These are phyloP conservation scores for Plasmopara muralis DNA, from an alignment of 352 stramenopile species.

Conservation along the genomic window DNA sequence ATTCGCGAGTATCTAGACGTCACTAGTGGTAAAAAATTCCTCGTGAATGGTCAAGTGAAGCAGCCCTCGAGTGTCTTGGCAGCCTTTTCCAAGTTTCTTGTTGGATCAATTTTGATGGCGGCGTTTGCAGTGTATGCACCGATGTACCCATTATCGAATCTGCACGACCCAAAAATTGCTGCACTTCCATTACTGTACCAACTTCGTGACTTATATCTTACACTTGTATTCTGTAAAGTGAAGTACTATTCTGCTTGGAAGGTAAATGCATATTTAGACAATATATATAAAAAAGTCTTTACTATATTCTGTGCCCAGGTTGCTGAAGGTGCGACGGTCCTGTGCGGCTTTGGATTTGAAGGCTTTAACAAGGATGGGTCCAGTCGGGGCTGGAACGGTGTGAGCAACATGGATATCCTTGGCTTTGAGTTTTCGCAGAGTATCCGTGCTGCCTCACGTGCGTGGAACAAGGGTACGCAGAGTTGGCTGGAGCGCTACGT, in stretches of 20 bases:
- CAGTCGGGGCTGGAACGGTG: slow-evolving; percentile 86
- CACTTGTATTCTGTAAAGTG: slow-evolving; percentile 84
- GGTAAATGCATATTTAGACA: no score
- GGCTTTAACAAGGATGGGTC: slow-evolving; percentile 86
- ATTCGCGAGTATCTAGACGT: slow-evolving; percentile 89
- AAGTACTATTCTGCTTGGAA: slow-evolving; percentile 98
- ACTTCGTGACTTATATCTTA: slow-evolving; percentile 82
- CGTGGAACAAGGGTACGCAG: slow-evolving; percentile 97
- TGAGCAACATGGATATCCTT: slow-evolving; percentile 95
- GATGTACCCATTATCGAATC: slow-evolving; percentile 44
- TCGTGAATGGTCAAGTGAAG: slow-evolving; percentile 39
- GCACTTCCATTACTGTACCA: slow-evolving; percentile 52
- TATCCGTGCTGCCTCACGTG: slow-evolving; percentile 80
- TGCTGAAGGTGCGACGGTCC: slow-evolving; percentile 68
- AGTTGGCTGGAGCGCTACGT: slow-evolving; percentile 96
- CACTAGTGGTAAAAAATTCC: slow-evolving; percentile 52
- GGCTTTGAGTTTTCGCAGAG: slow-evolving; percentile 91
- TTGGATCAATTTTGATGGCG: slow-evolving; percentile 61
- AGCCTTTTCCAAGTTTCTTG: slow-evolving; percentile 71
- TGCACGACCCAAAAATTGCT: slow-evolving; percentile 39
- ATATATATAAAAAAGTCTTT: no score
- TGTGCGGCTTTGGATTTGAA: slow-evolving; percentile 88
- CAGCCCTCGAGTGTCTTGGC: slow-evolving; percentile 56
- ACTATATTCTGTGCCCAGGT: slow-evolving; percentile 26
- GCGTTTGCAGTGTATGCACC: slow-evolving; percentile 43